These are phyloP conservation scores for Aspergillus sparsus DNA, from an alignment of 495 filamentous ascomycete species.

Conservation along the genomic window DNA sequence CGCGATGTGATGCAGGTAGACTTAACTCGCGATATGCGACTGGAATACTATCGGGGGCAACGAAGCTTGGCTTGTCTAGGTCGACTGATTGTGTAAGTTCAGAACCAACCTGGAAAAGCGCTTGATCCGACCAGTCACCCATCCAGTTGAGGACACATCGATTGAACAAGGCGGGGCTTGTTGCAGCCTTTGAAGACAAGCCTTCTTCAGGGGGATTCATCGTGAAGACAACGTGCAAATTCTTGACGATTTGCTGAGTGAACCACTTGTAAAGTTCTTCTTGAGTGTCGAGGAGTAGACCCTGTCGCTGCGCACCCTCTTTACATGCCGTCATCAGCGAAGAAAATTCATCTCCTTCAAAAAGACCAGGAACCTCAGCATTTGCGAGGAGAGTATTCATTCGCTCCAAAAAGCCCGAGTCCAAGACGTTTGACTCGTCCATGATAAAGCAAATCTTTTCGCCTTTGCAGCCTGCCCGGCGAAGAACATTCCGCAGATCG, in stretches of 20 bases:
- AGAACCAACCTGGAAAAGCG: conserved; percentile 94
- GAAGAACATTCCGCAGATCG: conserved; percentile 88
- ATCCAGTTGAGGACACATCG: conserved; percentile 99
- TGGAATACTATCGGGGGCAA: conserved; percentile 87
- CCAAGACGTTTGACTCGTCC: conserved; percentile 98
- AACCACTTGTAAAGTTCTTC: conserved; percentile 99
- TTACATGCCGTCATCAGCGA: conserved; percentile 98
- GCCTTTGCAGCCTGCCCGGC: conserved; percentile 92
- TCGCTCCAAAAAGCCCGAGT: conserved; percentile 96
- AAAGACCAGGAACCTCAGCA: conserved; percentile 95
- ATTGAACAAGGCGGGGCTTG: conserved; percentile 97
- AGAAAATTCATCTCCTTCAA: conserved; percentile 95
- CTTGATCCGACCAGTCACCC: conserved; percentile 99
- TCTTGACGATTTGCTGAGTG: conserved; percentile 98
- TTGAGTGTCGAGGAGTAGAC: conserved; percentile 89
- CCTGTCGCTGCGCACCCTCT: conserved; percentile 95
- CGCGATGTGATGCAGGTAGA: conserved; percentile 84
- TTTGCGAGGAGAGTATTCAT: conserved; percentile 99
- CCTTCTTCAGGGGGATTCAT: conserved; percentile 99
- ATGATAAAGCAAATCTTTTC: conserved; percentile 99
- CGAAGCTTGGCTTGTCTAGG: conserved; percentile 80
- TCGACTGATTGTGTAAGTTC: conserved; percentile 96
- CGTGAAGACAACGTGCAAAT: conserved; percentile 97
- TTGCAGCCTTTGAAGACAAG: conserved; percentile 91
- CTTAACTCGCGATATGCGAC: conserved; percentile 83